These are phyloP conservation scores for Citrus sinensis DNA, from an alignment of 345 rosid species.

Conservation along the genomic window DVS_A1.0 CM039166.1:20069501-20070000, in stretches of 20 bases:
- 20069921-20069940: neutral
- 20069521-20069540: too few species aligned
- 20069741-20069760: constrained; percentile 8
- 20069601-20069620: too few species aligned
- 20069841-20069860: constrained; percentile 20
- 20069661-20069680: neutral
- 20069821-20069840: neutral
- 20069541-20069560: too few species aligned
- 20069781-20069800: neutral
- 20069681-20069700: neutral
- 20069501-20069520: neutral
- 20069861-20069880: neutral
- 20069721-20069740: too few species aligned
- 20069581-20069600: too few species aligned
- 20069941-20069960: constrained; percentile 7
- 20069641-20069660: neutral
- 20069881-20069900: neutral
- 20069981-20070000: neutral
- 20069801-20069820: neutral
- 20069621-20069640: too few species aligned
- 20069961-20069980: neutral
- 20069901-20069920: neutral
- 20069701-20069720: neutral
- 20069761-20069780: neutral
- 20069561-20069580: too few species aligned